Base-by-base conservation (phyloP, 768 basidiomycete genomes). In the Lepiota brunneoincarnata region DNA sequence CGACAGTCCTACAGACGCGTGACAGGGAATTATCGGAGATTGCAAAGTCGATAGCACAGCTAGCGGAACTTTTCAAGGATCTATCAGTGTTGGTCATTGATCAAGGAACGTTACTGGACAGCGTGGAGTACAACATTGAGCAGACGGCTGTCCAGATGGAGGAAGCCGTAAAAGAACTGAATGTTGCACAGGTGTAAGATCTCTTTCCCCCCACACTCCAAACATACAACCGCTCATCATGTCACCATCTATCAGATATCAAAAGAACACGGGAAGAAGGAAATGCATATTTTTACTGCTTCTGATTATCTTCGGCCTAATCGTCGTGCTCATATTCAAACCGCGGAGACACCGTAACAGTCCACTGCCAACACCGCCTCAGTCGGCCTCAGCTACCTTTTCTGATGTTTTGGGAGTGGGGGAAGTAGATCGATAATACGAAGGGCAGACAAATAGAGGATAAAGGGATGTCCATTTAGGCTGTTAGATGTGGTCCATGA, bases 1-100 rank as follows among this genome's bases (percentile, higher is more conserved):
- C 75, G 23, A 63, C 71, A 12, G 71, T 75, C 37, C 64, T 82
- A 10, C 72, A 72, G 51, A 64, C 73, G 4, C 78, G 80, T 47
- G 76, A 80, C 49, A 80, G 80, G 56, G 93, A 98, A 66, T 77
- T 99, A 55, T 81, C 84, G 28, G 86, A 94, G 64, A 93, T 99
- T 58, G 94, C 96, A 2, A 86, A 89, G 60, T 93, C 89, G 18
- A 99, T 99, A 61, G 83, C 89, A 38, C 83, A 84, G 40, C 79
- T 99, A 24, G 95, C 95, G 1, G 96, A 96, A 63, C 80, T 99
- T 47, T 99, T 99, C 80, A 93, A 96, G 63, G 97, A 99, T 66
- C 77, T 99, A 42, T 90, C 89, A 12, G 80, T 81, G 34, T 82
- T 99, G 51, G 93, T 99, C 55, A 98, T 98, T 58, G 97, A 98